Conservation (phyloP, 2,329 filamentous ascomycete species). For the Fusarium coffeatum region DNA sequence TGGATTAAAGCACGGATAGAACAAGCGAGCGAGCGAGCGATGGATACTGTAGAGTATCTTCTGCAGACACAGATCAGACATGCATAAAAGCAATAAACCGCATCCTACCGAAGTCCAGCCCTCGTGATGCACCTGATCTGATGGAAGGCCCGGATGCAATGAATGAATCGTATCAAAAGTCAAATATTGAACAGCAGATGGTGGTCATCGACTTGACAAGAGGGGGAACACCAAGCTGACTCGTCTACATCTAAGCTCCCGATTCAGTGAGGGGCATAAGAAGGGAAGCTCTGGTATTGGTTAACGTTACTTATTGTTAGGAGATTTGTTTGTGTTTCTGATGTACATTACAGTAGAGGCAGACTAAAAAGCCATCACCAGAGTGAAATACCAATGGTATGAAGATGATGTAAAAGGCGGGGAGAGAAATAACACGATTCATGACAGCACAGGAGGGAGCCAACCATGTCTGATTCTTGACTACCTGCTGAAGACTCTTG, state of each 20-base stretch:
- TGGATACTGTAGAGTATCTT: background rate
- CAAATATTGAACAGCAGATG: constrained; percentile 17
- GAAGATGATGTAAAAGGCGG: constrained; percentile 36
- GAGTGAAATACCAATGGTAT: constrained; percentile 35
- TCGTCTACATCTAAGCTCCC: constrained; percentile 19
- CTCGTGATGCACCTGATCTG: constrained; percentile 10
- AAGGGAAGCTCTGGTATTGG: constrained; percentile 29
- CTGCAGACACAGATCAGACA: background rate
- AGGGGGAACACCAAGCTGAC: constrained; percentile 22
- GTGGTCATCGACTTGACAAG: constrained; percentile 36
- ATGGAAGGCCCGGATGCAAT: constrained; percentile 1
- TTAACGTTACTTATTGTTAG: background rate
- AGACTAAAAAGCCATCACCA: constrained; percentile 5
- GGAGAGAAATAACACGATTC: constrained; percentile 26
- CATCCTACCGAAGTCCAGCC: background rate
- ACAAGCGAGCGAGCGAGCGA: constrained; percentile 3
- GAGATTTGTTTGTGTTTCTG: constrained; percentile 30
- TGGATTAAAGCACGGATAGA: constrained; percentile 8
- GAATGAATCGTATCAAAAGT: constrained; percentile 22
- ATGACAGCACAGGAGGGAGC: constrained; percentile 19
- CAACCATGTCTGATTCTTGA: background rate
- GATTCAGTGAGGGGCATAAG: constrained; percentile 8
- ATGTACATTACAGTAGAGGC: background rate
- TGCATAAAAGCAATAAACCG: constrained; percentile 1
- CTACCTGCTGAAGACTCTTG: background rate